A percentile compares a stretch with the other conserved stretches of the same genome.
phyloP scores from a whole-genome alignment of 2,329 filamentous ascomycete genomes.

The Alternaria atra region DNA sequence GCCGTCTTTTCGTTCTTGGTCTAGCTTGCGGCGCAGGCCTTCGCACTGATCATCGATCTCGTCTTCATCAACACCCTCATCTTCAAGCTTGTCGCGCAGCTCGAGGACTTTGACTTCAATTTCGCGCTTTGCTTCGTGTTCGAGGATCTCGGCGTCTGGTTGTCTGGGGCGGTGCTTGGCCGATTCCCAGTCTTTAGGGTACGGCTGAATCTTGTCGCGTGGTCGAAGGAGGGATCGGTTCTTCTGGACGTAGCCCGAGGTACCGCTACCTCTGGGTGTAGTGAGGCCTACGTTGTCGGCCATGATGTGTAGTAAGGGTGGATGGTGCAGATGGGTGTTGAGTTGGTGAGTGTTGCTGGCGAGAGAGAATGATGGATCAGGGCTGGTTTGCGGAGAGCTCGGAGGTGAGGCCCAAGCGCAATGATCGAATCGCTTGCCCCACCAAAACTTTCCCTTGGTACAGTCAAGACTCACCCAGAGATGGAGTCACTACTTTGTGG shows the following conservation, averaged over 20 bases:
- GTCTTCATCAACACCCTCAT: conserved; percentile 86
- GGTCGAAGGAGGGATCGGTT: conserved; percentile 89
- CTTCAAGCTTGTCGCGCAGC: conserved; percentile 88
- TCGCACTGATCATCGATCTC: conserved; percentile 85
- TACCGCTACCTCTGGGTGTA: conserved; percentile 93
- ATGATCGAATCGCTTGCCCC: conserved; percentile 31
- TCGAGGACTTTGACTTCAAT: conserved; percentile 95
- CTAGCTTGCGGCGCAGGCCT: conserved; percentile 70
- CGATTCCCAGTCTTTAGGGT: conserved; percentile 73
- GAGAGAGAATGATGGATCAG: background rate
- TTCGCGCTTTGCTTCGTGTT: conserved; percentile 90
- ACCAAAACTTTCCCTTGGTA: conserved; percentile 34
- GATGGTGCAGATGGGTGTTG: background rate
- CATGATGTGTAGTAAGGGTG: conserved; percentile 63
- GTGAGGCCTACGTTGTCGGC: conserved; percentile 96
- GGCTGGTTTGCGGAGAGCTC: conserved; percentile 28
- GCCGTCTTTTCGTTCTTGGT: conserved; percentile 54
- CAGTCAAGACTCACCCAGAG: conserved; percentile 34
- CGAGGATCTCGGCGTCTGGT: conserved; percentile 90
- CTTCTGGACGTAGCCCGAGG: conserved; percentile 96
- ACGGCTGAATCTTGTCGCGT: conserved; percentile 81
- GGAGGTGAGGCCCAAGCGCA: conserved; percentile 37
- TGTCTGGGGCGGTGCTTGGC: conserved; percentile 80
- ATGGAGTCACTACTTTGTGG: conserved; percentile 31
- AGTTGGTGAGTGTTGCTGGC: background rate